Evolutionary conservation across 2,329 filamentous ascomycete species (phyloP), one percentile per base, ranked within the genome.

Genomic region (Calonectria honghensis): DNA sequence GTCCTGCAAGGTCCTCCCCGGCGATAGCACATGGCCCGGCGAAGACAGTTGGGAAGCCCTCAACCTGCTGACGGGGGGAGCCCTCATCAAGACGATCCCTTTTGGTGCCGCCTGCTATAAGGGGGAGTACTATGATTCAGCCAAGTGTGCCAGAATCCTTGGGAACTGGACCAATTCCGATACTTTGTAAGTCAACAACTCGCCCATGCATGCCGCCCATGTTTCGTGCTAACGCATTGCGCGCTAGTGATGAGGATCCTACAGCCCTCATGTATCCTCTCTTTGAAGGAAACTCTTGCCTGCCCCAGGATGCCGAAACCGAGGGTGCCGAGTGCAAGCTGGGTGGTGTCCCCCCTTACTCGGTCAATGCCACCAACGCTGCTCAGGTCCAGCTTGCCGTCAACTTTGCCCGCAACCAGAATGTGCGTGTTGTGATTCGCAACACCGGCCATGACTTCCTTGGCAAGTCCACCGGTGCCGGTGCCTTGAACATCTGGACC

Each of bases 381-480:
- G 82, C 83, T 4, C 86, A 89, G 74, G 83, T 89, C 45, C 87
- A 88, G 81, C 82, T 86, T 10, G 84, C 86, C 6, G 81, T 89
- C 68, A 87, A 88, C 76, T 87, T 89, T 77, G 87, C 88, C 24
- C 83, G 85, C 29, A 84, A 83, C 66, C 78, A 83, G 35, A 87
- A 88, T 78, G 78, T 89, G 13, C 87, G 87, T 5, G 80, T 89
- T 32, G 85, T 88, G 27, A 83, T 89, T 70, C 88, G 77, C 73
- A 82, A 89, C 82, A 89, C 87, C 0, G 88, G 87, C 68, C 88
- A 89, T 75, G 87, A 88, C 75, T 88, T 87, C 79, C 82, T 84
- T 29, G 92, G 91, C 63, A 90, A 90, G 68, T 90, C 89, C 1
- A 90, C 90, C 0, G 92, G 91, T 27, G 88, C 88, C 37, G 91